Evolutionary conservation across 2,329 filamentous ascomycete species (phyloP), one percentile per base, ranked within the genome.

Genomic region (Akanthomyces lecanii): DNA sequence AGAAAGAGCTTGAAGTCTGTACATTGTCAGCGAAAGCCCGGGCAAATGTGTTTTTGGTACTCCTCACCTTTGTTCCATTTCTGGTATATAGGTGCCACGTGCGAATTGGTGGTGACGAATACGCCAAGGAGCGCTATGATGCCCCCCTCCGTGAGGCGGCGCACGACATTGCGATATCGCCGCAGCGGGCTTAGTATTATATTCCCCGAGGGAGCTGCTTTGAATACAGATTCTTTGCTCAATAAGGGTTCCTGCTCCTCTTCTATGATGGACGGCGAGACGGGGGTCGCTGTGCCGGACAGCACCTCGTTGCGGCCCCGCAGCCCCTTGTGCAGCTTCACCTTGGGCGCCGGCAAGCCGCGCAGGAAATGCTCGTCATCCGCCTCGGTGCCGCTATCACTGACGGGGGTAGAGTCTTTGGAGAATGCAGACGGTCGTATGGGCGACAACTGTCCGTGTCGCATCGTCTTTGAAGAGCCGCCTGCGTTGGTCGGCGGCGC

Each of bases 301-400:
- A 82, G 69, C 3, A 70, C 72, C 69, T 82, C 87, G 67, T 85
- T 81, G 64, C 74, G 76, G 64, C 85, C 88, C 64, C 89, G 84
- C 55, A 97, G 75, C 8, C 92, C 93, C 76, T 97, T 97, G 72
- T 90, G 88, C 38, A 86, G 81, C 65, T 86, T 84, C 10, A 82
- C 69, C n/a, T 83, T 88, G 2, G 93, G 90, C 3, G 93, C 91
- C 1, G 94, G 93, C 25, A 97, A 78, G 0, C 92, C 90, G 73
- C 89, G 95, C 63, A 97, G 80, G 68, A 94, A 88, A 66, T 93
- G 90, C 74, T 98, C 94, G 77, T 98, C 94, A 70, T 97, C 94
- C 45, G 94, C 94, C 73, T 98, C 94, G 21, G 93, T 96, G 28
- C 94, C 94, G 73, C 92, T 97, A 68, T 97, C 93, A 74, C 91